A percentile compares a stretch with the other conserved stretches of the same genome.
phyloP scores from a whole-genome alignment of 192 early-diverging fungal species.

The Powellomyces hirtus region DNA sequence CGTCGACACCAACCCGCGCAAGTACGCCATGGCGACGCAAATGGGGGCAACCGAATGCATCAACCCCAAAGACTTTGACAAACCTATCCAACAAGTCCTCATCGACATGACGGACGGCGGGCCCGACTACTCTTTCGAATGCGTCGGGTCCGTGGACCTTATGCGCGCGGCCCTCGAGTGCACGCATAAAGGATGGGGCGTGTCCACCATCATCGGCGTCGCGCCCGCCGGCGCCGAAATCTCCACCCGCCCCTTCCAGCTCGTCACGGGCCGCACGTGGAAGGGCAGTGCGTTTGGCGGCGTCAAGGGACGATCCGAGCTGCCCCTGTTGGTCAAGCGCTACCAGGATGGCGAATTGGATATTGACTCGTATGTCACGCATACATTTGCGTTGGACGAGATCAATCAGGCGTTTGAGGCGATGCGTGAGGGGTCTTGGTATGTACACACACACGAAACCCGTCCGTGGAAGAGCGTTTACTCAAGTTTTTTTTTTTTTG shows the following conservation, averaged over 20 bases:
- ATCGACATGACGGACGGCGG: constrained; percentile 93
- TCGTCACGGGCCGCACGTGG: constrained; percentile 73
- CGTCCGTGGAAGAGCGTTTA: background rate
- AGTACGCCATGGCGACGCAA: constrained; percentile 76
- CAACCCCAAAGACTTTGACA: constrained; percentile 81
- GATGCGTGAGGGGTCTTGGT: constrained; percentile 71
- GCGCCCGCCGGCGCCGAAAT: constrained; percentile 92
- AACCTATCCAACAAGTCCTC: constrained; percentile 77
- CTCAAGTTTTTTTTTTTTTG: background rate
- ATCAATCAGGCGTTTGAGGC: constrained; percentile 93
- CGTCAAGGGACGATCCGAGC: constrained; percentile 88
- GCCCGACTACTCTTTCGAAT: constrained; percentile 95
- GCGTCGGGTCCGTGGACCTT: constrained; percentile 85
- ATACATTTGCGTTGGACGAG: constrained; percentile 74
- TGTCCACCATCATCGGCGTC: constrained; percentile 83
- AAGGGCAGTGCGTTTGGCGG: constrained; percentile 97
- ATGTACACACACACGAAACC: background rate
- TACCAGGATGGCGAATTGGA: constrained; percentile 83
- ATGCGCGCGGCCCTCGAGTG: constrained; percentile 95
- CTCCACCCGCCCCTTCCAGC: constrained; percentile 89
- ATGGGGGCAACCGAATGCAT: constrained; percentile 88
- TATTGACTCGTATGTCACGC: constrained; percentile 88
- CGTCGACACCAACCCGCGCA: constrained; percentile 84
- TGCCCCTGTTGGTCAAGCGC: constrained; percentile 82
- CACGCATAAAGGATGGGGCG: constrained; percentile 79